Evolutionary conservation across 2,329 filamentous ascomycete species (phyloP).

Genomic region (Ceratocystis lukuohia): DNA sequence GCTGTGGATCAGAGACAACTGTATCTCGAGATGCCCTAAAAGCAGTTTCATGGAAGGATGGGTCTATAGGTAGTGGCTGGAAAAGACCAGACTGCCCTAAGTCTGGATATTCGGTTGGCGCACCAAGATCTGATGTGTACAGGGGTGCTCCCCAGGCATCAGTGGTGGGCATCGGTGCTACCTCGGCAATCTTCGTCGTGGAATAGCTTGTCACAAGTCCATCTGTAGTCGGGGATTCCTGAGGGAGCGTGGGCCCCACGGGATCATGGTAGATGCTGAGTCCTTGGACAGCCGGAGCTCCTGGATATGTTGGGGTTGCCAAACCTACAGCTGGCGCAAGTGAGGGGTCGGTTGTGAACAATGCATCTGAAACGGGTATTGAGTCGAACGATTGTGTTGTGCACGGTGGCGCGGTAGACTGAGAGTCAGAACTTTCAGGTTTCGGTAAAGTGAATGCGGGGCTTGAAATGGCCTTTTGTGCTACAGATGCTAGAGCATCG

Average conservation of each 20-base stretch:
- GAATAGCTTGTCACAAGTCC: not conserved
- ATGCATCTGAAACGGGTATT: not conserved
- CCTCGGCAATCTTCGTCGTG: not conserved
- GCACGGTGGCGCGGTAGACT: not conserved
- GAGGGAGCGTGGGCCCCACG: not conserved
- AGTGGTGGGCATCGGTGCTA: not conserved
- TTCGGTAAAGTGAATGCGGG: not conserved
- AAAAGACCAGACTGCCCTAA: not conserved
- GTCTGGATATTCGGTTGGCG: not conserved
- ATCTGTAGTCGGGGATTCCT: not conserved
- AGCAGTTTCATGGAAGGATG: not conserved
- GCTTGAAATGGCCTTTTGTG: slow-evolving; percentile 3
- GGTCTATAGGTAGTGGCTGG: not conserved
- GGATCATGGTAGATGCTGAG: not conserved
- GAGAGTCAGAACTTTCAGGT: not conserved
- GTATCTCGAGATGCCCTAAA: not conserved
- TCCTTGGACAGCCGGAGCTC: not conserved
- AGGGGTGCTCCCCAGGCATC: slow-evolving; percentile 9
- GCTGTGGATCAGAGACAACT: not conserved
- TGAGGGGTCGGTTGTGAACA: not conserved
- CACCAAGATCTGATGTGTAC: not conserved
- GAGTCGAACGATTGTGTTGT: not conserved
- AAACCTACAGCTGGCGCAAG: not conserved
- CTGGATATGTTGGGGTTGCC: not conserved
- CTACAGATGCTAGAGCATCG: not conserved